Evolutionary conservation across 129 eudicot genomes (phyloP), one percentile per base, ranked within the genome.

Genomic region (Calendula officinalis): DNA sequence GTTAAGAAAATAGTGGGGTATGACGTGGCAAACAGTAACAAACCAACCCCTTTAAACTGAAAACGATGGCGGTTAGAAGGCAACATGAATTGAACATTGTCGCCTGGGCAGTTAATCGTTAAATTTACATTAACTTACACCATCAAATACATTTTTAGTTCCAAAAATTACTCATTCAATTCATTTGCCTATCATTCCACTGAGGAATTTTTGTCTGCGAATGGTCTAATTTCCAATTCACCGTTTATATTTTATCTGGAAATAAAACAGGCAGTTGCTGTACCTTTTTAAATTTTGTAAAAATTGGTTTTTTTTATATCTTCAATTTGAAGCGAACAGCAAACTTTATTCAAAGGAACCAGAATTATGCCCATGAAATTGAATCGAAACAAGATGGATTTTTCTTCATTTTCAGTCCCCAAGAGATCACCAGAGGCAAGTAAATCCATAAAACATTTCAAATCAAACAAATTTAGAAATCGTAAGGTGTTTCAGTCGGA

Each of bases 261-360:
- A 67, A 12, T 54, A 53, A 43, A 66, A 13, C 62, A 66, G 51
- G 41, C 38, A 66, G 62, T 52, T 53, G 42, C 48, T 27, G 70
- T 65, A 58, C 69, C 35, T 17, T 52, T 27, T 52, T 2, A 8
- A 3, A 16, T 27, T 14, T 5, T 38, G 43, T 11, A 40, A 59
- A 22, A 40, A 14, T 16, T 40, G 14, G 11, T 27, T 10, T 34
- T 54, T 66, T 34, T 54, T 66, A 5, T 22, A 36, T 66, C n/a
- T 66, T 66, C 53, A 6, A 49, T 39, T 55, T 41, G 46, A 37
- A 50, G 44, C 22, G 45, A 63, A 46, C 6, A 45, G 4, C 56
- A 33, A 44, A 32, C 14, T 38, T 38, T 47, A 47, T 46, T 44
- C 13, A 7, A 32, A 62, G 67, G 33, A 22, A 33, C 39, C 5